Evolutionary conservation across 257 asterid genomes (phyloP).

Genomic region (Buddleja alternifolia): DNA sequence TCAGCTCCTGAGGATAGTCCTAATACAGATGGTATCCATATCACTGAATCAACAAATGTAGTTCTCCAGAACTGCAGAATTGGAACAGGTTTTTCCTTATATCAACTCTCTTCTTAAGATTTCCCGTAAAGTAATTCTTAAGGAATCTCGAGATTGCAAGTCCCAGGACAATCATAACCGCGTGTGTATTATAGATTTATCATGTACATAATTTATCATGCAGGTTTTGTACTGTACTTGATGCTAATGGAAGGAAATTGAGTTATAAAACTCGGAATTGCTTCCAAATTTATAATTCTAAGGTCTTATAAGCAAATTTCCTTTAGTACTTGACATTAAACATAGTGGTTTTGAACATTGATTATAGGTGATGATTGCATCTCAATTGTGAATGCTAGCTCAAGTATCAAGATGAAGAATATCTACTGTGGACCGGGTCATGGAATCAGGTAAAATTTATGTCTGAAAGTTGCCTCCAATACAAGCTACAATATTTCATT

Average conservation of each 20-base stretch:
- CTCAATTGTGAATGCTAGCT: slow-evolving; percentile 85
- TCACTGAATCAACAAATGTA: slow-evolving; percentile 77
- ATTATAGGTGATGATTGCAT: slow-evolving; percentile 84
- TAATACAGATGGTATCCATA: slow-evolving; percentile 94
- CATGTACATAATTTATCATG: too few relatives aligned
- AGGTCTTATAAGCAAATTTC: neutral
- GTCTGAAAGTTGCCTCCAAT: neutral
- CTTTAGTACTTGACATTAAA: neutral
- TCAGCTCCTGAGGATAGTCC: slow-evolving; percentile 88
- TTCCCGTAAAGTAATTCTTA: too few relatives aligned
- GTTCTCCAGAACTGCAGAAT: slow-evolving; percentile 82
- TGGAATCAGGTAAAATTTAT: slow-evolving; percentile 72
- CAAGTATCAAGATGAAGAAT: slow-evolving; percentile 73
- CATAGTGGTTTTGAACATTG: slow-evolving; percentile 5
- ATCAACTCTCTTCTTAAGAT: neutral
- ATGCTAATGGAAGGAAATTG: neutral
- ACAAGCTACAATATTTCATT: neutral
- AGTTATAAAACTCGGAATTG: neutral
- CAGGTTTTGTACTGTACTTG: too few relatives aligned
- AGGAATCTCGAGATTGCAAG: too few relatives aligned
- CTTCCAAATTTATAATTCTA: neutral
- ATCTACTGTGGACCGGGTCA: slow-evolving; percentile 95
- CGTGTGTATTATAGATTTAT: too few relatives aligned
- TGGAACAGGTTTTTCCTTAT: slow-evolving; percentile 68
- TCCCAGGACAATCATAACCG: too few relatives aligned